Percentiles rank a stretch among this genome's conserved stretches.
These are phyloP conservation scores for Trichoderma guizhouense DNA, from an alignment of 2,329 filamentous ascomycete species.

Conservation along the genomic window DNA sequence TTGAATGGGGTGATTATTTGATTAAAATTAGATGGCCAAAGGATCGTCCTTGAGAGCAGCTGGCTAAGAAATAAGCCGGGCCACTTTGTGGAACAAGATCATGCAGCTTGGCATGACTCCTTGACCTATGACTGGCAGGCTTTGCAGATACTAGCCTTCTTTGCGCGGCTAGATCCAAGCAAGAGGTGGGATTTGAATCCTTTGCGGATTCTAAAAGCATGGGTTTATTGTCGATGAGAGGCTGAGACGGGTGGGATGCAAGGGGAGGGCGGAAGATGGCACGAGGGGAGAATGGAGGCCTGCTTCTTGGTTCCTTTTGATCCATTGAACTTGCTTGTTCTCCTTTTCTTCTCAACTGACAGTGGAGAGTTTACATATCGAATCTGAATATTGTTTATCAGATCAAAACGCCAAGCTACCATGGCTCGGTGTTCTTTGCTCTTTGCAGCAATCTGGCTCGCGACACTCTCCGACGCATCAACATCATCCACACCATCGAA, in stretches of 20 bases:
- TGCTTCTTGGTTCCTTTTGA: not conserved
- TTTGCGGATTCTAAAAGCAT: not conserved
- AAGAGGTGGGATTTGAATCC: not conserved
- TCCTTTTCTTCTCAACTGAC: not conserved
- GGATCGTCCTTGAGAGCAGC: not conserved
- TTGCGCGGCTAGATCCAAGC: not conserved
- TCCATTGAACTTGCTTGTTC: not conserved
- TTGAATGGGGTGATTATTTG: not conserved
- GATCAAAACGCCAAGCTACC: not conserved
- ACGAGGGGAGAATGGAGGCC: not conserved
- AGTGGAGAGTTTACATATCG: not conserved
- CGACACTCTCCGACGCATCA: not conserved
- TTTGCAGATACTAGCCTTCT: not conserved
- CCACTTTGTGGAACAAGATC: not conserved
- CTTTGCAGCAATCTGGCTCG: not conserved
- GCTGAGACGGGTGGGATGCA: not conserved
- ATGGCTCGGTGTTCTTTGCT: not conserved
- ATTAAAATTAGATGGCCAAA: not conserved
- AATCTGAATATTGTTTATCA: not conserved
- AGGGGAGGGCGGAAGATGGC: not conserved
- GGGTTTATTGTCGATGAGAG: not conserved
- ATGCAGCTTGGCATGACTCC: not conserved
- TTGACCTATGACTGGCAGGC: not conserved
- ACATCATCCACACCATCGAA: not conserved
- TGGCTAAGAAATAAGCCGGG: not conserved